Conservation (phyloP, 352 stramenopile species). For the Phytophthora pini region DNA sequence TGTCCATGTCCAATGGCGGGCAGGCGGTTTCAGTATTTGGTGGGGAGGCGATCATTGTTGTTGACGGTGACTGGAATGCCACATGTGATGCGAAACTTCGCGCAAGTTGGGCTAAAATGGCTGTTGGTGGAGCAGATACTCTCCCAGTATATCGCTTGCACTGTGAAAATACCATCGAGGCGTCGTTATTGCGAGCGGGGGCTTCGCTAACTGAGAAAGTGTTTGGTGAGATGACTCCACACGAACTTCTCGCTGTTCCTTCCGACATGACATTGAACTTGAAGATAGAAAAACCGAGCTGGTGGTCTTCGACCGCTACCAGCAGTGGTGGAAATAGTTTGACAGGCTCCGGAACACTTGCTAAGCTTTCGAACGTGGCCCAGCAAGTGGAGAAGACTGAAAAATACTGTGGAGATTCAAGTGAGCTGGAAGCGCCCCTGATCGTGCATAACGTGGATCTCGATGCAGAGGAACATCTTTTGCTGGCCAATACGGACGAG, state of each 20-base stretch:
- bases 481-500: slow-evolving; percentile 85
- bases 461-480: slow-evolving; percentile 81
- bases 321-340: slow-evolving; percentile 42
- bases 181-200: slow-evolving; percentile 73
- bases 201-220: slow-evolving; percentile 82
- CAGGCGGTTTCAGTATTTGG: slow-evolving; percentile 73
- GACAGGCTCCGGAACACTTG: slow-evolving; percentile 28
- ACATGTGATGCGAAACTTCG: slow-evolving; percentile 84
- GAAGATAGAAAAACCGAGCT: slow-evolving; percentile 71
- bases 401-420: slow-evolving; percentile 50
- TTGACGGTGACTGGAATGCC: slow-evolving; percentile 86
- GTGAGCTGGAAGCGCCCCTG: slow-evolving; percentile 56
- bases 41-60: slow-evolving; percentile 75
- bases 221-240: slow-evolving; percentile 76
- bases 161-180: slow-evolving; percentile 82
- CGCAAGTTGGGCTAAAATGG: slow-evolving; percentile 77
- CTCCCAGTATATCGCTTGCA: slow-evolving; percentile 80
- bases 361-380: slow-evolving; percentile 39
- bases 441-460: slow-evolving; percentile 73
- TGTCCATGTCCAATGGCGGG: slow-evolving; percentile 46
- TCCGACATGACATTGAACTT: slow-evolving; percentile 44
- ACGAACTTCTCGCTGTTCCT: slow-evolving; percentile 73
- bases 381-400: slow-evolving; percentile 51
- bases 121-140: slow-evolving; percentile 50
- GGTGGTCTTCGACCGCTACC: slow-evolving; percentile 60